Conservation (phyloP, 495 filamentous ascomycete genomes). For the Trichoderma asperelloides region DNA sequence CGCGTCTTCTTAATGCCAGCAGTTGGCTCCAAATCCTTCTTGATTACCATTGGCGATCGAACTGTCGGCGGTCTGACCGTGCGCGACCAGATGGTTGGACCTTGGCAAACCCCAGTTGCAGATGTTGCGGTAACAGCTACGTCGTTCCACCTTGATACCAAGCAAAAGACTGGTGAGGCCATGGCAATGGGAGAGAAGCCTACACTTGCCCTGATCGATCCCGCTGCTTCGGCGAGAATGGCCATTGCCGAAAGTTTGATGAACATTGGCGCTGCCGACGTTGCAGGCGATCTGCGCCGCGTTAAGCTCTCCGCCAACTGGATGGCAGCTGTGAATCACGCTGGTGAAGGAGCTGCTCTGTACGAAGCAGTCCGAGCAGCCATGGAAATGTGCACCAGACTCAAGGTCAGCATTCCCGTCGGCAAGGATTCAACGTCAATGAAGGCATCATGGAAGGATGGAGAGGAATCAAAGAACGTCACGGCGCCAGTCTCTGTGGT, state of each 20-base stretch:
- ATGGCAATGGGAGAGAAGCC: constrained; percentile 98
- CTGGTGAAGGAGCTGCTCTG: constrained; percentile 86
- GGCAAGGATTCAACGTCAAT: constrained; percentile 98
- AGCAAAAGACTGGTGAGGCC: constrained; percentile 74
- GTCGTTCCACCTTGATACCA: constrained; percentile 54
- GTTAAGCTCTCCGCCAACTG: constrained; percentile 92
- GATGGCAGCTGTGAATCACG: constrained; percentile 94
- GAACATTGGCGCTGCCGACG: constrained; percentile 82
- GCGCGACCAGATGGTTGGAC: constrained; percentile 92
- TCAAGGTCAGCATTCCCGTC: constrained; percentile 88
- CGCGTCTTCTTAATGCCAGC: constrained; percentile 76
- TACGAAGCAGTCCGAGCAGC: constrained; percentile 93
- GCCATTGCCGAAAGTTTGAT: constrained; percentile 89
- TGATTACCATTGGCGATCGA: constrained; percentile 93
- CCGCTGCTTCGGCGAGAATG: constrained; percentile 92
- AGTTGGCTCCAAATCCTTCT: constrained; percentile 91
- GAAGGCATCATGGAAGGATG: constrained; percentile 93
- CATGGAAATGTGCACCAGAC: constrained; percentile 69
- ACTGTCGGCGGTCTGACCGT: constrained; percentile 83
- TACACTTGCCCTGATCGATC: constrained; percentile 78
- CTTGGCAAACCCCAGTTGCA: constrained; percentile 91
- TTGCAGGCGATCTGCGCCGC: constrained; percentile 63
- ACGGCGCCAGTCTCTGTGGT: constrained; percentile 86
- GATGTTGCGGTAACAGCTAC: constrained; percentile 89
- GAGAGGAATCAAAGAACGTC: constrained; percentile 65